Conservation (phyloP, 176 grass and related monocot species). For the Aegilops bicornis region DNA sequence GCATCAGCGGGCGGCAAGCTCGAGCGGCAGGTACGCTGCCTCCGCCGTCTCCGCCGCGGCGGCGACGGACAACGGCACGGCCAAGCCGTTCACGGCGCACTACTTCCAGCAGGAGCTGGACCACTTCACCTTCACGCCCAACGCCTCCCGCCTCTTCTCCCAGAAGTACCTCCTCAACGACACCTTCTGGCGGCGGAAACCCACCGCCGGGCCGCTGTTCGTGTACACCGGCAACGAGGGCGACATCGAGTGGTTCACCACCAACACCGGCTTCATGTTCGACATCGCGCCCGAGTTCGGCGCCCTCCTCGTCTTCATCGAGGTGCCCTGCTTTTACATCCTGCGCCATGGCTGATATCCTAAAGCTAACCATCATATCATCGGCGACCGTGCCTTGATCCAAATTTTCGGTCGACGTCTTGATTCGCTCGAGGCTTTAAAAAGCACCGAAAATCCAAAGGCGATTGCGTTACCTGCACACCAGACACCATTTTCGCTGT, state of each 20-base stretch:
- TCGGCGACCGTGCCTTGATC: neutral
- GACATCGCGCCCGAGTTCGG: conserved; percentile 75
- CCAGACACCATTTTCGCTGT: neutral
- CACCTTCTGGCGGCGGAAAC: conserved; percentile 56
- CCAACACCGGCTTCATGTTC: conserved; percentile 88
- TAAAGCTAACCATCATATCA: neutral
- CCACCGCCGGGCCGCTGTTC: conserved; percentile 56
- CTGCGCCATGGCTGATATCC: neutral
- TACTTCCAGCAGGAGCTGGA: conserved; percentile 92
- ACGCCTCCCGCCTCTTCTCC: conserved; percentile 54
- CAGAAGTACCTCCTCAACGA: conserved; percentile 95
- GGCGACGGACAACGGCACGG: neutral
- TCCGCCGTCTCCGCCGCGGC: neutral
- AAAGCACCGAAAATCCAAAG: neutral
- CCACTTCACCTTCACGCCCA: conserved; percentile 96
- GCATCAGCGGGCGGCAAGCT: neutral
- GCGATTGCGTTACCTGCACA: neutral
- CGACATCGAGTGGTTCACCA: conserved; percentile 84
- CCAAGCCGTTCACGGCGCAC: conserved; percentile 63
- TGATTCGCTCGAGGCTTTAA: neutral
- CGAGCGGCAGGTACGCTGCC: neutral
- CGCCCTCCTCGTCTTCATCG: conserved; percentile 94
- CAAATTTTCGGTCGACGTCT: neutral
- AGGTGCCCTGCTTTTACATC: conserved; percentile 25
- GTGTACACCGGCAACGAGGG: conserved; percentile 96